phyloP scores from a whole-genome alignment of 116 monocot genomes.

The Phalaenopsis hybrid region DNA sequence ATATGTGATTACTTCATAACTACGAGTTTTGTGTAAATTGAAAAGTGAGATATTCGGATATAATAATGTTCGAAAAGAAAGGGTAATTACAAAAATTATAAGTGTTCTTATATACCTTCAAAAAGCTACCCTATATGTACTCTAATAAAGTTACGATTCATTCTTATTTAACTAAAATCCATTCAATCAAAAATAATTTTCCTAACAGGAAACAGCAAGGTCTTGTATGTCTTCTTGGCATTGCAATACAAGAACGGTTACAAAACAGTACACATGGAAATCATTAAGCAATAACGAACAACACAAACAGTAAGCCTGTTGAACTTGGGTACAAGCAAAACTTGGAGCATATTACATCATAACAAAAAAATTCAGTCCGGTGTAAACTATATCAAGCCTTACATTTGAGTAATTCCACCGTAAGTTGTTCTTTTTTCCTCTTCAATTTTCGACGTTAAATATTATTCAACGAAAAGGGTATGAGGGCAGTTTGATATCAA shows the following conservation, averaged over 20 bases:
- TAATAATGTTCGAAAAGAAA: too few relatives aligned
- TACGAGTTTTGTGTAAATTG: too few relatives aligned
- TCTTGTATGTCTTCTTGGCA: neutral
- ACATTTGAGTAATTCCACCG: neutral
- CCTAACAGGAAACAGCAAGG: neutral
- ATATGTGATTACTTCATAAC: too few relatives aligned
- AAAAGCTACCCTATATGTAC: too few relatives aligned
- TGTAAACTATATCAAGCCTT: neutral
- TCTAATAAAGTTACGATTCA: too few relatives aligned
- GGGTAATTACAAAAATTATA: too few relatives aligned
- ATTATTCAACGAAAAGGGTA: neutral
- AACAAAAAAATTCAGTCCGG: neutral
- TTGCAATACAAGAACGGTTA: too few relatives aligned
- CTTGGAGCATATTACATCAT: neutral
- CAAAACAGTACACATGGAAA: neutral
- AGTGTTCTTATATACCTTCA: too few relatives aligned
- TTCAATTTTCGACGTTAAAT: neutral
- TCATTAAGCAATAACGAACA: neutral
- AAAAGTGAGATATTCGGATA: too few relatives aligned
- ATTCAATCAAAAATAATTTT: too few relatives aligned
- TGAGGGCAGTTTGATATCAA: neutral
- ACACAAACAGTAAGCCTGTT: neutral
- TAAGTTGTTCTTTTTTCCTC: neutral
- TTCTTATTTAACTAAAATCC: too few relatives aligned
- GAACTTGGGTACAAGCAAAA: neutral